These are phyloP conservation scores for Fusarium armeniacum DNA, from an alignment of 2,329 filamentous ascomycete species.

Conservation along the genomic window DNA sequence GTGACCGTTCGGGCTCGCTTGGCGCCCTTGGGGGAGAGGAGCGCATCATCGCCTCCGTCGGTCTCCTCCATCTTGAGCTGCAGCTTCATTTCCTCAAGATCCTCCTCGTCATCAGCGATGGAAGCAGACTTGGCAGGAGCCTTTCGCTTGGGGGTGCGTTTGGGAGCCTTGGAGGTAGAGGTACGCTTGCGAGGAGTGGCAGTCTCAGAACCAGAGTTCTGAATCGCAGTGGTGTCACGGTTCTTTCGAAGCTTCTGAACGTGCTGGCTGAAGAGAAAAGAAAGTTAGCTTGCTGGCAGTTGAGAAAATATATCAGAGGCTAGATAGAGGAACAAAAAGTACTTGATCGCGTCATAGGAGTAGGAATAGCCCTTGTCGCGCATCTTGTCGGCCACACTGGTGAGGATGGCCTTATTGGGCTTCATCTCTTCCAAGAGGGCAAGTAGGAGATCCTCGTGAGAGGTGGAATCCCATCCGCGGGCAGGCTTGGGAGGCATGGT, in stretches of 20 bases:
- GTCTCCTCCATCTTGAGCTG: conserved; percentile 52
- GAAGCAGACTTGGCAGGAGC: conserved; percentile 27
- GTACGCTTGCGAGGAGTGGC: conserved; percentile 47
- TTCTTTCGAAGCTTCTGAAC: conserved; percentile 61
- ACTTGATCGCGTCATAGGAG: conserved; percentile 59
- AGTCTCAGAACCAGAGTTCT: conserved; percentile 29
- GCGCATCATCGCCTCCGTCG: conserved; percentile 18
- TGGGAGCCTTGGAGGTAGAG: conserved; percentile 43
- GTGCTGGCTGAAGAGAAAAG: conserved; percentile 57
- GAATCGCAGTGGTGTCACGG: conserved; percentile 51
- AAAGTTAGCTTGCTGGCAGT: conserved; percentile 31
- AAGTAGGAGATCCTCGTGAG: conserved; percentile 58
- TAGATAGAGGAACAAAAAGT: conserved; percentile 35
- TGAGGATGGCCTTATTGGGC: conserved; percentile 54
- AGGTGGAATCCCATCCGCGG: conserved; percentile 55
- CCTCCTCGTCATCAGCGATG: conserved; percentile 44
- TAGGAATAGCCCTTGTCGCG: conserved; percentile 56
- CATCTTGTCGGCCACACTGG: conserved; percentile 52
- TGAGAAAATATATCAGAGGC: conserved; percentile 13
- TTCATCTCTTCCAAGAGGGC: conserved; percentile 55
- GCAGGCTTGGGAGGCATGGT: conserved; percentile 27
- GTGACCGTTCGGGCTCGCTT: conserved; percentile 48
- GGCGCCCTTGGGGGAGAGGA: conserved; percentile 19
- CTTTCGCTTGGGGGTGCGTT: conserved; percentile 52
- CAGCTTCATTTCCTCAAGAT: conserved; percentile 44